phyloP scores from a whole-genome alignment of 73 alveolate genomes.

The Paramecium biaurelia region DNA sequence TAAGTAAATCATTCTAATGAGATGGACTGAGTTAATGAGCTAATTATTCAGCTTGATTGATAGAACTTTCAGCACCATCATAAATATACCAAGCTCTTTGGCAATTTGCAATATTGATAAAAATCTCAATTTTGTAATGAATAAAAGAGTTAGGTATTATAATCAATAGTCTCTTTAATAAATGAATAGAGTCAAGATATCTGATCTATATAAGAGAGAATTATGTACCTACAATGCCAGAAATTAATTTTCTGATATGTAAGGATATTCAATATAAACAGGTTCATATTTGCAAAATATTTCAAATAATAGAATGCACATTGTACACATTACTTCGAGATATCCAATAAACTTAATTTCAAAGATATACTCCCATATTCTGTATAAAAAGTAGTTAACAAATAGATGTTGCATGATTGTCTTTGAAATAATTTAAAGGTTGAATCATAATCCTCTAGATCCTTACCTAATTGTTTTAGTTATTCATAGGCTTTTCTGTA shows the following conservation, averaged over 20 bases:
- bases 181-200: not conserved
- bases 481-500: slow-evolving; percentile 18
- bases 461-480: not conserved
- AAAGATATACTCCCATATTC: slow-evolving; percentile 26
- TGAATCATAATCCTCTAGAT: not conserved
- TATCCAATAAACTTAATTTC: slow-evolving; percentile 11
- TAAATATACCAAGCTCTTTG: slow-evolving; percentile 27
- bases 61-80: not conserved
- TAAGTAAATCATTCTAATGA: not conserved
- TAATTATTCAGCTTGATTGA: not conserved
- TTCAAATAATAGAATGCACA: not conserved
- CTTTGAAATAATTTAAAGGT: not conserved
- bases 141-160: not conserved
- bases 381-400: not conserved
- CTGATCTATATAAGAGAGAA: not conserved
- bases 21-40: not conserved
- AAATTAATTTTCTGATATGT: not conserved
- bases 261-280: not conserved
- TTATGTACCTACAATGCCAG: not conserved
- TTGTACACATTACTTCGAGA: not conserved
- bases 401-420: not conserved
- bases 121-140: not conserved
- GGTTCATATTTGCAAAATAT: not conserved
- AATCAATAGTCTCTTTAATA: not conserved
- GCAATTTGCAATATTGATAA: not conserved